Evolutionary conservation across 257 asterid species (phyloP), one percentile per base, ranked within the genome.

Genomic region (Hygrophila difformis): DNA sequence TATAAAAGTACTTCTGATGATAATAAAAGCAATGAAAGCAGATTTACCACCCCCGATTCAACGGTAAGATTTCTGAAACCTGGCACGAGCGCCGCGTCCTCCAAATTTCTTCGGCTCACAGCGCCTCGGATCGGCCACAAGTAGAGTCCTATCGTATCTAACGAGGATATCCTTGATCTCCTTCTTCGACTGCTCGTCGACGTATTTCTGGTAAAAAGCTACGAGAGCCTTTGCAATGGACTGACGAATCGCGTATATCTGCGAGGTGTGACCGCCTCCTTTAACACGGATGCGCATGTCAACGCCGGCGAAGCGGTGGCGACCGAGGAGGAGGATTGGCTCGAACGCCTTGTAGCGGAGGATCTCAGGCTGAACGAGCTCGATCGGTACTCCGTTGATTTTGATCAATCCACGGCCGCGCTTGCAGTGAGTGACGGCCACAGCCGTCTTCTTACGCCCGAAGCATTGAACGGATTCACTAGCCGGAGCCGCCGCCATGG

Each of bases 61-160:
- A 33, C 37, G 37, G 37, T 33, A 33, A 12, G 37, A 33, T 10
- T 33, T 33, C 37, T 33, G 47, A 23, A 66, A 71, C 64, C 73
- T 62, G 12, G 73, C 49, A 35, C 78, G 70, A 46, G 78, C 78
- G 50, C 78, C 78, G 16, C 78, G 73, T 18, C 73, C 78, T 34
- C 78, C 78, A 12, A 71, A 71, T 62, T 71, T 71, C 78, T 71
- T 71, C 3, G 73, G 78, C 70, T 66, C 78, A 24, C 78, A 71
- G 0, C 78, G 66, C 67, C 73, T 58, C 15, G 78, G 78, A 55
- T 71, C 78, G 14, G 73, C 78, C 22, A 71, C 78, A 1, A 71
- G 78, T 39, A 71, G 33, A 15, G 78, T 71, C 65, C 73, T 54
- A 41, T 66, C 78, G 9, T 71, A 71, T 29, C 68, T 50, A 12